Conservation (phyloP, 306 rosid genomes). For the Vicia villosa region DNA sequence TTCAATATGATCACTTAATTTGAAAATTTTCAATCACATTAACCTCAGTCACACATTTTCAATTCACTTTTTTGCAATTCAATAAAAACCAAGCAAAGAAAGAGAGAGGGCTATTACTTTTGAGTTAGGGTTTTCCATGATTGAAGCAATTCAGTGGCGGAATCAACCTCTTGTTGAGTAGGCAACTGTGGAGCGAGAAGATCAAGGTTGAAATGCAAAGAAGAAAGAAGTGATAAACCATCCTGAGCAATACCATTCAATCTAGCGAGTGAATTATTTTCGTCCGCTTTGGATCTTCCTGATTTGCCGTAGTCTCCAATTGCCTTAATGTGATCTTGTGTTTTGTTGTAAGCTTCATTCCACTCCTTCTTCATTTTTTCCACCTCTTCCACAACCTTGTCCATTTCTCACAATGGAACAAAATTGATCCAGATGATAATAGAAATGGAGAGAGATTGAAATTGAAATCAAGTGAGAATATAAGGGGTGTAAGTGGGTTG, state of each 20-base stretch:
- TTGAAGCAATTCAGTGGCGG: constrained; percentile 61
- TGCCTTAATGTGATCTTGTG: constrained; percentile 58
- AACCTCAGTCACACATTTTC: background rate
- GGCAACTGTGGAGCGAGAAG: constrained; percentile 89
- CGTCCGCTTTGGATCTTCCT: constrained; percentile 28
- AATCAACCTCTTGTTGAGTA: constrained; percentile 53
- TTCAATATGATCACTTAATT: background rate
- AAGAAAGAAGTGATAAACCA: constrained; percentile 67
- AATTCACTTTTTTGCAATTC: too few relatives aligned
- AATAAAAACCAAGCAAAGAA: background rate
- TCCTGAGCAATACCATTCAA: constrained; percentile 86
- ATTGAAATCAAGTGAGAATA: too few relatives aligned
- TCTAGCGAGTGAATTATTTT: constrained; percentile 67
- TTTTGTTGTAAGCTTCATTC: constrained; percentile 57
- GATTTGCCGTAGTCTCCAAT: constrained; percentile 65
- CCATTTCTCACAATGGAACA: constrained; percentile 33
- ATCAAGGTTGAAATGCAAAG: constrained; percentile 76
- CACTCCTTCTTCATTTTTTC: constrained; percentile 72
- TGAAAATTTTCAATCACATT: background rate
- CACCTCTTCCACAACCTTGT: constrained; percentile 78
- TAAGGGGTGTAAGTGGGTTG: too few relatives aligned
- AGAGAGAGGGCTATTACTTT: constrained; percentile 43
- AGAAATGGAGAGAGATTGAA: too few relatives aligned
- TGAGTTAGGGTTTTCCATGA: constrained; percentile 72
- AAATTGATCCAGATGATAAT: too few relatives aligned